phyloP scores from a whole-genome alignment of 1,139 yeast species.

The Scheffersomyces lignicola region DNA sequence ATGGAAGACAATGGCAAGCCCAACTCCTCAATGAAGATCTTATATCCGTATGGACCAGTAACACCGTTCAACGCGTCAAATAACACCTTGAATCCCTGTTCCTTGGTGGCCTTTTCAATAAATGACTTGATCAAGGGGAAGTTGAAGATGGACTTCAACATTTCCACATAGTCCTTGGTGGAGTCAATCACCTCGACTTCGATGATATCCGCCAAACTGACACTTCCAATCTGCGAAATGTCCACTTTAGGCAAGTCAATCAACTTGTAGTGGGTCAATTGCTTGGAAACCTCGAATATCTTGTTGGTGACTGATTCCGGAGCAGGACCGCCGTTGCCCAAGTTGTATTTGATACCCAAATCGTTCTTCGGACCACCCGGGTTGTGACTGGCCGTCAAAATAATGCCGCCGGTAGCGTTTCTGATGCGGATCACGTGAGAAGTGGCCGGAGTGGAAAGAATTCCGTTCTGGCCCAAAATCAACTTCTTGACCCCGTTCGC shows the following conservation, averaged over 20 bases:
- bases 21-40: conserved; percentile 80
- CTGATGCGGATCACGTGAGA: conserved; percentile 83
- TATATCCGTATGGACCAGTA: conserved; percentile 94
- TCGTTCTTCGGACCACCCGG: conserved; percentile 98
- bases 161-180: conserved; percentile 70
- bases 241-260: conserved; percentile 64
- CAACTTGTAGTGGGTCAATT: conserved; percentile 57
- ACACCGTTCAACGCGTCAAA: conserved; percentile 95
- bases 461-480: conserved; percentile 84
- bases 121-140: conserved; percentile 78
- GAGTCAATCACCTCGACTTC: conserved; percentile 82
- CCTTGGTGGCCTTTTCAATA: conserved; percentile 45
- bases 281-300: conserved; percentile 71
- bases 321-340: conserved; percentile 98
- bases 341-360: conserved; percentile 92
- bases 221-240: conserved; percentile 55
- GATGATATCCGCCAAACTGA: conserved; percentile 50
- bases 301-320: conserved; percentile 91
- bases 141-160: conserved; percentile 86
- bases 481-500: conserved; percentile 88
- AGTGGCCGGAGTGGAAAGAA: conserved; percentile 94
- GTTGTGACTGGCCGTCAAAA: conserved; percentile 94
- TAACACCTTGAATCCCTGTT: conserved; percentile 62
- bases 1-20: conserved; percentile 70
- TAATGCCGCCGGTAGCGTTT: conserved; percentile 89